phyloP scores from a whole-genome alignment of 176 grass and related monocot genomes.

The Zizania latifolia region DNA sequence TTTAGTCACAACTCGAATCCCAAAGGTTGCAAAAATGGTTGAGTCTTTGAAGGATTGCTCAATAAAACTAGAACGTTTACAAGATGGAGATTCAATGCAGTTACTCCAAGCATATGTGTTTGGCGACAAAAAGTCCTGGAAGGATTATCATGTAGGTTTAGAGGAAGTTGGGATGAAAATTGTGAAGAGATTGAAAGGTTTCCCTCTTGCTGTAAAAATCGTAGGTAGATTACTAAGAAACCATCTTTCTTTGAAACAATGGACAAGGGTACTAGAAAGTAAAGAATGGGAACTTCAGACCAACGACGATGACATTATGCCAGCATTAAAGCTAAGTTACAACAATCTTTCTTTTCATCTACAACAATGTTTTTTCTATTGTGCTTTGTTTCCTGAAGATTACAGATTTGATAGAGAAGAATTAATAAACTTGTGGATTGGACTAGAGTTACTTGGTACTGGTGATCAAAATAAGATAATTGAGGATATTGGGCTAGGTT shows the following conservation, averaged over 20 bases:
- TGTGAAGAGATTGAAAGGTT: not conserved
- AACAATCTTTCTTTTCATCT: conserved; percentile 23
- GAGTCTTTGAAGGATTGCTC: accelerated
- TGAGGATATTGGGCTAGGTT: not conserved
- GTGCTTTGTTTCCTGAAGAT: conserved; percentile 34
- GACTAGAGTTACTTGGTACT: not conserved
- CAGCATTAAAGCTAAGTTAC: conserved; percentile 36
- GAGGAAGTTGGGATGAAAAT: not conserved
- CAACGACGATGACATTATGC: conserved; percentile 14
- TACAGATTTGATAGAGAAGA: not conserved
- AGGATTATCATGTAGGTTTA: not conserved
- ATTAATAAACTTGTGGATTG: conserved; percentile 28
- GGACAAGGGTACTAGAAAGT: not conserved
- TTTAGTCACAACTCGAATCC: conserved; percentile 17
- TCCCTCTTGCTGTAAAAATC: conserved; percentile 18
- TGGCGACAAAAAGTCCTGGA: accelerated
- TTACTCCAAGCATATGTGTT: conserved; percentile 5
- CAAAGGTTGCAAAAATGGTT: not conserved
- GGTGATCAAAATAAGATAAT: not conserved
- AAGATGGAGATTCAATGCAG: not conserved
- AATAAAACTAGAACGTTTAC: not conserved
- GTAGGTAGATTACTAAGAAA: conserved; percentile 1
- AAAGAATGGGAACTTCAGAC: conserved; percentile 8
- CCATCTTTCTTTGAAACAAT: not conserved
- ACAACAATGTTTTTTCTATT: conserved; percentile 25